phyloP scores from a whole-genome alignment of 768 basidiomycete genomes.

The Rhodosporidiobolus odoratus region DNA sequence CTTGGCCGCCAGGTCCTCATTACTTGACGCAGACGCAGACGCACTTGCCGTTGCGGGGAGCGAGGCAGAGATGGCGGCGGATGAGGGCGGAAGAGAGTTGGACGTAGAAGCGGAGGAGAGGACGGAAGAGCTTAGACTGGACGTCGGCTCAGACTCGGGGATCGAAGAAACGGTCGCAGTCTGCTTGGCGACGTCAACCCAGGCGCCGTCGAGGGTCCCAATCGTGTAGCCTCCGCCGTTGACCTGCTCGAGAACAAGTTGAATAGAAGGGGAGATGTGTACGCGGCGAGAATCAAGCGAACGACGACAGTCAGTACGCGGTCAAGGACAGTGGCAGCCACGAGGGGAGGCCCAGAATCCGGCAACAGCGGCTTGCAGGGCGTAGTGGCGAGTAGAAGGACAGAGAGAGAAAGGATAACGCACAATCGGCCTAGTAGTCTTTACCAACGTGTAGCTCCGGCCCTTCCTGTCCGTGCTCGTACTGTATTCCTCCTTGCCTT shows the following conservation, averaged over 20 bases:
- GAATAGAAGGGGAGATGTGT: too few species aligned
- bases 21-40: background rate
- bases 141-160: background rate
- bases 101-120: too few species aligned
- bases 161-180: background rate
- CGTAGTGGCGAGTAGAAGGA: too few species aligned
- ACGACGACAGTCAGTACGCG: too few species aligned
- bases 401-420: background rate
- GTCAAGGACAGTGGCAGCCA: too few species aligned
- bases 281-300: too few species aligned
- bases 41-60: background rate
- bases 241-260: too few species aligned
- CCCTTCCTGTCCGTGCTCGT: slow-evolving; percentile 23
- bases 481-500: slow-evolving; percentile 7
- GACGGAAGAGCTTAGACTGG: background rate
- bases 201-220: slow-evolving; percentile 28
- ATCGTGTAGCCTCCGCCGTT: slow-evolving; percentile 30
- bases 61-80: background rate
- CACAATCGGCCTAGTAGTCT: slow-evolving; percentile 34
- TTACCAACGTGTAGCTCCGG: slow-evolving; percentile 13
- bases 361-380: background rate
- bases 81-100: background rate
- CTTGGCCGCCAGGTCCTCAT: background rate
- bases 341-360: too few species aligned
- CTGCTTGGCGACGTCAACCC: slow-evolving; percentile 25